Evolutionary conservation across 2,329 filamentous ascomycete species (phyloP), one percentile per base, ranked within the genome.

Genomic region (Cytospora leucostoma): DNA sequence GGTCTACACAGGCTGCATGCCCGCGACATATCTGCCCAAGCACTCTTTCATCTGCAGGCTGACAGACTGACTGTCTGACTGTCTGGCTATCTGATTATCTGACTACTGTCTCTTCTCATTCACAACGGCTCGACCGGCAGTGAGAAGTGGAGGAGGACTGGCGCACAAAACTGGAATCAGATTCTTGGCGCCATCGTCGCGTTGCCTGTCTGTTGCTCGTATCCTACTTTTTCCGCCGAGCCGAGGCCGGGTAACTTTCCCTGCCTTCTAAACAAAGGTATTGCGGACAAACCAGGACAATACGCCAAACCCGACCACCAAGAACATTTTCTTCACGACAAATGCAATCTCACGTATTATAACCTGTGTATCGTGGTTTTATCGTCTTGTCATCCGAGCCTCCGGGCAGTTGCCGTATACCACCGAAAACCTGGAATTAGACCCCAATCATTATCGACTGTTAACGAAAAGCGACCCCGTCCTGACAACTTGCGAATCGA

Each of bases 131-230:
- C 44, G 15, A 47, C 19, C 21, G 38, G 49, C 51, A 50, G 59
- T 55, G 38, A 17, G 51, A 61, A 55, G 49, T 49, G 51, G 52
- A 55, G 59, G 32, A 52, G 32, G 51, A 53, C 34, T 49, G 54
- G 33, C 59, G 59, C 51, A 55, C 59, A 61, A 38, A 61, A 51
- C 12, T 3, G 49, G 49, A 56, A 40, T 49, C 44, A 32, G 59
- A 34, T 51, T 61, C 59, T 61, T 61, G 59, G 59, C 59, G 19
- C 52, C 51, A 47, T 19, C n/a, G 19, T 61, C 19, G 49, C 49
- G 38, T 51, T 55, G 19, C 59, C 55, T 44, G 49, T 53, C 59
- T 51, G 40, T 61, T 32, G 38, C 38, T 27, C 34, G 38, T 40
- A 15, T 15, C 38, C 40, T 44, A 33, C 53, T 44, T 38, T 52